Evolutionary conservation across 306 rosid genomes (phyloP), one percentile per base, ranked within the genome.

Genomic region (Gleditsia sinensis): DNA sequence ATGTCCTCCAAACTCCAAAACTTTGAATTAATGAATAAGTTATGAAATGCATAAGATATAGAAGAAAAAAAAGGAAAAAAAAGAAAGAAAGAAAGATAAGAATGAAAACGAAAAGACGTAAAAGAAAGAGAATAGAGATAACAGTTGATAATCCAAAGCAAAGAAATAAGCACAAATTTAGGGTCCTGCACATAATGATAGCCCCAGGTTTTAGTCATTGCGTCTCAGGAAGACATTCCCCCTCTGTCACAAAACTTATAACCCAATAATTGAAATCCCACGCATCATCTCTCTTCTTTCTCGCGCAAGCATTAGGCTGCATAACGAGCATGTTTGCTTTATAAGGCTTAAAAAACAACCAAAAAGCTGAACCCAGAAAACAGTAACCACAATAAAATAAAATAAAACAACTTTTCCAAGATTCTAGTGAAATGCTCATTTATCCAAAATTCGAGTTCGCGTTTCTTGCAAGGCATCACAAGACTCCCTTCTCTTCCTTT

Each of bases 381-480:
- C n/a, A n/a, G n/a, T n/a, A n/a, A n/a, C n/a, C n/a, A n/a, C n/a
- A n/a, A n/a, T n/a, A n/a, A n/a, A n/a, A n/a, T n/a, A n/a, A n/a
- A n/a, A n/a, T n/a, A 46, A 69, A 69, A 45, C 43, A 62, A 45
- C 25, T 20, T 53, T 58, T 68, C 16, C n/a, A 21, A 51, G 75
- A 78, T 73, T 78, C 16, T 55, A 60, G 51, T 51, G 72, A 77
- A 80, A 71, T n/a, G 71, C 63, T 57, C 50, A 17, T 58, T 37
- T 79, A 75, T 71, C 74, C 20, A 79, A 69, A 72, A 61, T 54
- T 72, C 59, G 33, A 25, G 81, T 74, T 72, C 74, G 40, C 59
- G 78, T 84, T 85, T 69, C 97, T 85, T 91, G 87, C 89, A 89
- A 89, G 94, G 59, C 84, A 88, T 74, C 75, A 28, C 82, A 72